Evolutionary conservation across 331 rosid species (phyloP).

Genomic region (Telfairia occidentalis): DNA sequence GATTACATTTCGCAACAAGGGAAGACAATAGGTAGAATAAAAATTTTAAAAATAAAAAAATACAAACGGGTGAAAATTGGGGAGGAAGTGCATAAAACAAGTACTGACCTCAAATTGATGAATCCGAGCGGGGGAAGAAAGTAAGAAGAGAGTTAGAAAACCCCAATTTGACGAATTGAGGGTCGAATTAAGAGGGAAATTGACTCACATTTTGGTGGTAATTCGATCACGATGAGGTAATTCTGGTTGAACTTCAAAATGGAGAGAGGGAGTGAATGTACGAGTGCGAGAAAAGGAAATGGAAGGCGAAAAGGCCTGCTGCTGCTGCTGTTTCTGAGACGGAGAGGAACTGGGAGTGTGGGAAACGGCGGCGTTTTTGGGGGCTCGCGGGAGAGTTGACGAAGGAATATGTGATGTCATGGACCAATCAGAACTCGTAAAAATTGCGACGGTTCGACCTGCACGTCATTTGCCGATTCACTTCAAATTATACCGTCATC

Average conservation of each 20-base stretch:
- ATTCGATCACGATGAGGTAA: neutral
- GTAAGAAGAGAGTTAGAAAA: neutral
- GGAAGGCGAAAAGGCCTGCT: neutral
- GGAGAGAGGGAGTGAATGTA: neutral
- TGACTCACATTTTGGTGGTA: conserved; percentile 1
- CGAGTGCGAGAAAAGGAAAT: neutral
- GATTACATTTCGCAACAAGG: neutral
- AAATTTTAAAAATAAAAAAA: neutral
- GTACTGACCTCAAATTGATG: neutral
- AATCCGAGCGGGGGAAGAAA: neutral
- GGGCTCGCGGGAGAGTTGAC: neutral
- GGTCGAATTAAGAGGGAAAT: neutral
- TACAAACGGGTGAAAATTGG: neutral
- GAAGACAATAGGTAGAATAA: neutral
- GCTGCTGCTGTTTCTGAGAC: neutral
- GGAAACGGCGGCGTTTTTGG: neutral
- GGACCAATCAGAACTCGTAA: neutral
- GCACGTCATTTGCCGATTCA: neutral
- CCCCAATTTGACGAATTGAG: neutral
- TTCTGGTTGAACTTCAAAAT: neutral
- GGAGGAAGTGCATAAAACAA: neutral
- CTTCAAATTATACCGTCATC: neutral
- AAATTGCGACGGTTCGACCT: neutral
- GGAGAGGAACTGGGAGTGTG: neutral
- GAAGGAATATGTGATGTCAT: neutral